Base-by-base conservation (phyloP, 805 yeast genomes). In the Nadsonia fulvescens region DNA sequence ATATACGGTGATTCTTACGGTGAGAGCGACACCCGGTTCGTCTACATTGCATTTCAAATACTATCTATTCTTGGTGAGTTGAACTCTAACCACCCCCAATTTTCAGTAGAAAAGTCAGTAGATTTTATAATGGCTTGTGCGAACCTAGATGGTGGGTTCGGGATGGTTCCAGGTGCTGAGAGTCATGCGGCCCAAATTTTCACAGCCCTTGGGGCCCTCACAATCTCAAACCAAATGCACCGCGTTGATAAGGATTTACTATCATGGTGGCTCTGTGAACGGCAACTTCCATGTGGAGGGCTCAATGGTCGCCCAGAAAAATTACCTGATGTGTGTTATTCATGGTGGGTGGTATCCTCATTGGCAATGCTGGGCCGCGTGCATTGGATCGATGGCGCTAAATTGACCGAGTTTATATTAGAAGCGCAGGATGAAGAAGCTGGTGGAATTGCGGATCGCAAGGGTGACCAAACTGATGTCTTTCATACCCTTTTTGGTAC, bases 81-180 rank as follows among this genome's bases (percentile, higher is more conserved):
- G 34, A 63, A 68, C 12, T n/a, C n/a, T n/a, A n/a, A n/a, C n/a
- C n/a, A n/a, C n/a, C n/a, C n/a, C n/a, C 34, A 35, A 12, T 40
- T 55, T n/a, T 54, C 63, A 5, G 58, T 61, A 2, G 42, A 32
- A 1, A 37, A 28, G 0, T 81, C 93, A 0, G 70, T 67, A 1
- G 53, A 53, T 1, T 86, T 69, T 49, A 64, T 86, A 2, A 37
- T 62, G 27, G 43, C 44, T 18, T 89, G 98, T 49, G 72, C 63
- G 34, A 89, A 89, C 47, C 86, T 81, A 44, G 98, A 89, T 46
- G 99, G 98, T 3, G 93, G 92, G 0, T 89, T 76, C 56, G 98
- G 98, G 0, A 56, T 78, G 50, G 68, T 69, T 6, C 96, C 98
- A 0, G 94, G 93, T 1, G 86, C 93, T 0, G 99, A 89, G 47